A percentile compares a stretch with the other conserved stretches of the same genome.
Conservation (phyloP, 257 asterid genomes). For the Salvia rosmarinus region DNA sequence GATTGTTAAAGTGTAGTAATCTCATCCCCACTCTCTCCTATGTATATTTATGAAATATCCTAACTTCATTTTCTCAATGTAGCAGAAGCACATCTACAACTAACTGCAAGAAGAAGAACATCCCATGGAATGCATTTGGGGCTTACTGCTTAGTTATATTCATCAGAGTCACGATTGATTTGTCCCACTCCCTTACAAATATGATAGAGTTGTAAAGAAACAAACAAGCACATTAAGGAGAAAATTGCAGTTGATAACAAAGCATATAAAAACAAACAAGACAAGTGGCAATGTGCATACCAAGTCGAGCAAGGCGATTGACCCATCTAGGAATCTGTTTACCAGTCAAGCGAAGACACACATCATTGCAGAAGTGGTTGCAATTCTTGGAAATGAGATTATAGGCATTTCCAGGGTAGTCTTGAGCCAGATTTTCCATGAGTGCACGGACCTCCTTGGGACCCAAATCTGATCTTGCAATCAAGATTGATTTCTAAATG, state of each 20-base stretch:
- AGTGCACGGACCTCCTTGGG: constrained; percentile 57
- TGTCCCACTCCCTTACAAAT: not conserved
- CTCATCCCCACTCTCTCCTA: not conserved
- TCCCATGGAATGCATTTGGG: too few relatives aligned
- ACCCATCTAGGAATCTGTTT: constrained; percentile 76
- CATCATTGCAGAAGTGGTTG: constrained; percentile 73
- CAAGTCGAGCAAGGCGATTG: constrained; percentile 73
- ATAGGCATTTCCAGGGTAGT: constrained; percentile 64
- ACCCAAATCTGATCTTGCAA: constrained; percentile 62
- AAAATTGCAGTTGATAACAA: not conserved
- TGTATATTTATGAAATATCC: too few relatives aligned
- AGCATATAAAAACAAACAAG: constrained; percentile 1
- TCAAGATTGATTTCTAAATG: constrained; percentile 68
- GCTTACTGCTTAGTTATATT: too few relatives aligned
- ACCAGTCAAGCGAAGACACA: constrained; percentile 57
- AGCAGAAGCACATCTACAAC: too few relatives aligned
- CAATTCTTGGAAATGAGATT: constrained; percentile 71
- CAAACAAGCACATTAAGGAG: too few relatives aligned
- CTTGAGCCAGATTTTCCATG: constrained; percentile 68
- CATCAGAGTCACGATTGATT: not conserved
- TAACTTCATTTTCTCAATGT: too few relatives aligned
- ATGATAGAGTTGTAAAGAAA: not conserved
- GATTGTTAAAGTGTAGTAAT: too few relatives aligned
- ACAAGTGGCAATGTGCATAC: constrained; percentile 38
- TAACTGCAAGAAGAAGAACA: too few relatives aligned